Evolutionary conservation across 192 early-diverging fungal species (phyloP).

Genomic region (Backusella westeae): DNA sequence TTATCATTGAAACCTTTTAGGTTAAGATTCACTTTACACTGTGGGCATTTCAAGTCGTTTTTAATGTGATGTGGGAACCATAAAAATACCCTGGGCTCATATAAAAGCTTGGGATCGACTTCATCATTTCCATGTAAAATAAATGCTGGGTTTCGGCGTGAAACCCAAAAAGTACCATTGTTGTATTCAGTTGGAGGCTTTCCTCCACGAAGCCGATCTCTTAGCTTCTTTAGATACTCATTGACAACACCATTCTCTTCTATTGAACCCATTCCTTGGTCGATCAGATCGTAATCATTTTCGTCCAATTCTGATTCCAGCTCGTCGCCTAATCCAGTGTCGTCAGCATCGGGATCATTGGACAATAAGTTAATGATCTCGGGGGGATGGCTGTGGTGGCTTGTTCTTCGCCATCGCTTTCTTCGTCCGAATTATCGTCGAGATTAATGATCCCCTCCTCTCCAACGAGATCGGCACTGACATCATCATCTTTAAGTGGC

Average conservation of each 20-base stretch:
- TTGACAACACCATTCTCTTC: neutral
- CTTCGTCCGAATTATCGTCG: neutral
- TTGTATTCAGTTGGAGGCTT: neutral
- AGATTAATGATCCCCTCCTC: neutral
- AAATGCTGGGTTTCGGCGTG: neutral
- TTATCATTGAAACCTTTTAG: neutral
- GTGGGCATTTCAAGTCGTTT: neutral
- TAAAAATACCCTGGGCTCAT: neutral
- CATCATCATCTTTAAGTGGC: neutral
- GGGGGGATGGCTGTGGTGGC: neutral
- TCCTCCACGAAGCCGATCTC: neutral
- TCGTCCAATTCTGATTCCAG: neutral
- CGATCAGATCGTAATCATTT: neutral
- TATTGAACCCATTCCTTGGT: neutral
- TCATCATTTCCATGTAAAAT: neutral
- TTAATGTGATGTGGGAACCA: neutral
- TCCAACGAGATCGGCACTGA: neutral
- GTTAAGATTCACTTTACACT: neutral
- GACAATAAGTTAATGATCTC: neutral
- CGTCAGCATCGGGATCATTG: neutral
- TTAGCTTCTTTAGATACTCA: neutral
- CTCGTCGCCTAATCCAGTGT: neutral
- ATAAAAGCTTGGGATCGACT: neutral
- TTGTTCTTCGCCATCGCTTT: neutral
- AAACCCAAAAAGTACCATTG: neutral